phyloP scores from a whole-genome alignment of 1,139 yeast species.

The Saccharomycopsis crataegensis region DNA sequence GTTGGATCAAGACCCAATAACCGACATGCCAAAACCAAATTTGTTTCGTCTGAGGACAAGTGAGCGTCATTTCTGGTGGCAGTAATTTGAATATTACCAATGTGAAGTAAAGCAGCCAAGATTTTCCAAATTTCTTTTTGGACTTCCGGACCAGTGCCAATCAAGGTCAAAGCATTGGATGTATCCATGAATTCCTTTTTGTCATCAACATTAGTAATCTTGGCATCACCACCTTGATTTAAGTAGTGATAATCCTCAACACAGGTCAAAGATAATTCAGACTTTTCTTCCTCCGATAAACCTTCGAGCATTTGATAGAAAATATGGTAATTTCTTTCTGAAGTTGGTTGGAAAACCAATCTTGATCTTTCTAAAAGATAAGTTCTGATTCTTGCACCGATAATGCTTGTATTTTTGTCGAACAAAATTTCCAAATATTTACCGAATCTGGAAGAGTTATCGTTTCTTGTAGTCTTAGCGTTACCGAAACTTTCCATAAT shows the following conservation, averaged over 20 bases:
- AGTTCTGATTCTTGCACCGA: conserved; percentile 92
- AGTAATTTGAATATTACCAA: conserved; percentile 87
- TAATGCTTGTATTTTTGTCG: conserved; percentile 63
- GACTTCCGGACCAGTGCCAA: conserved; percentile 57
- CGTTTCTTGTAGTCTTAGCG: conserved; percentile 95
- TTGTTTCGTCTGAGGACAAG: conserved; percentile 80
- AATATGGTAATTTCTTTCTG: conserved; percentile 91
- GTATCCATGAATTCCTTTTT: conserved; percentile 69
- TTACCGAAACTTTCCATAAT: conserved; percentile 99
- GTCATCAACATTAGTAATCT: conserved; percentile 77
- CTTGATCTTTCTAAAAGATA: conserved; percentile 90
- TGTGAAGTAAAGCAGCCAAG: conserved; percentile 82
- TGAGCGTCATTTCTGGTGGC: conserved; percentile 83
- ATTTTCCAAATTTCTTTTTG: conserved; percentile 71
- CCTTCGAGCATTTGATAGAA: conserved; percentile 90
- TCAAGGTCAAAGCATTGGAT: conserved; percentile 63
- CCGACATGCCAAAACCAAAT: conserved; percentile 74
- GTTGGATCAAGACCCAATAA: conserved; percentile 73
- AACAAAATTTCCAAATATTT: conserved; percentile 89
- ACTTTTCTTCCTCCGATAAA: conserved; percentile 51
- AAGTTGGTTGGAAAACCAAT: conserved; percentile 82
- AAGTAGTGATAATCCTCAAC: conserved; percentile 73
- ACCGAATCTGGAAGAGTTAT: conserved; percentile 95
- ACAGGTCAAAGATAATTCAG: conserved; percentile 49
- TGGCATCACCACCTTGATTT: conserved; percentile 81